Percentiles rank a stretch among this genome's conserved stretches.
Evolutionary conservation across 257 asterid genomes (phyloP).

Genomic region (Solanum sejunctum): DNA sequence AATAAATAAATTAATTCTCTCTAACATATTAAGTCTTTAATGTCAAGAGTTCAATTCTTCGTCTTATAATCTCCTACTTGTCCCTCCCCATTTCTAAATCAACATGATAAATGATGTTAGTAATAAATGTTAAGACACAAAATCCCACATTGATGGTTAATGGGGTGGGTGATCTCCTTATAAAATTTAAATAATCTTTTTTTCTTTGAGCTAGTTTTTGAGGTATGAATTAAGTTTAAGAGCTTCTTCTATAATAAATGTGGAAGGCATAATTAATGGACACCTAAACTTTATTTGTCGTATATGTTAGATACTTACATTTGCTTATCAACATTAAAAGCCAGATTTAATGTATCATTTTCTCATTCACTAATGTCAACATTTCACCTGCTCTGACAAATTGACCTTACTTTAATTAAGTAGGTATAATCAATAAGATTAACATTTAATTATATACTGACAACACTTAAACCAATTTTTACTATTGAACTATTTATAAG

Average conservation of each 20-base stretch:
- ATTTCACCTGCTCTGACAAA: background rate
- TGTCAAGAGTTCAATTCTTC: no score
- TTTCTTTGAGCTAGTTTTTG: no score
- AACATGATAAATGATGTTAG: background rate
- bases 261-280: background rate
- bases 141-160: no score
- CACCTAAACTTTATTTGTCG: background rate
- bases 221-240: no score
- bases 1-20: no score
- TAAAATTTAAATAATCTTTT: no score
- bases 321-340: background rate
- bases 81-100: no score
- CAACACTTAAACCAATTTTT: background rate
- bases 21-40: no score
- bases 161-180: no score
- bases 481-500: background rate
- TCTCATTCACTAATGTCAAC: slow-evolving; percentile 3
- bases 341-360: background rate
- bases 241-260: no score
- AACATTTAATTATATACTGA: background rate
- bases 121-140: no score
- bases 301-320: background rate
- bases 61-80: no score
- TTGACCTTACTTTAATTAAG: background rate
- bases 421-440: background rate